Evolutionary conservation across 495 filamentous ascomycete genomes (phyloP).

Genomic region (Eremomyces bilateralis): DNA sequence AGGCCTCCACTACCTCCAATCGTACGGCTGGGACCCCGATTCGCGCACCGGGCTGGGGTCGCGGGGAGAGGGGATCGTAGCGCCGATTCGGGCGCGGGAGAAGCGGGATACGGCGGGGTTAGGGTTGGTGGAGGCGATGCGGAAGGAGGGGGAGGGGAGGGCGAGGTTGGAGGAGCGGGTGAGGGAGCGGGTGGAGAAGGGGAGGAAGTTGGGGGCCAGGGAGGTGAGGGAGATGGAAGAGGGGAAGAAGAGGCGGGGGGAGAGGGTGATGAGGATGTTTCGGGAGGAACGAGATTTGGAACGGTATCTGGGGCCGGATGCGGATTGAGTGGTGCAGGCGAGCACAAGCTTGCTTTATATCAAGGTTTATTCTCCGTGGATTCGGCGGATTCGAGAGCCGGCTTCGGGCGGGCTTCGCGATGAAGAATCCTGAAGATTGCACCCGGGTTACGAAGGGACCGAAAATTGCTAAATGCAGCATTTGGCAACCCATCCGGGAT

Average conservation of each 20-base stretch:
- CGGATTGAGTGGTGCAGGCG: too few relatives aligned
- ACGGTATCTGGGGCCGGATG: constrained; percentile 42
- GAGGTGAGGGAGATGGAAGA: constrained; percentile 36
- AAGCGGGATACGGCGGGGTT: constrained; percentile 61
- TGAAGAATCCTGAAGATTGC: too few relatives aligned
- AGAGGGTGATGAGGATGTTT: constrained; percentile 41
- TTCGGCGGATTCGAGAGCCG: too few relatives aligned
- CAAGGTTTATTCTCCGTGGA: too few relatives aligned
- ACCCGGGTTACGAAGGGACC: too few relatives aligned
- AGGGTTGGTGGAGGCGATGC: constrained; percentile 23
- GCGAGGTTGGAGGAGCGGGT: constrained; percentile 25
- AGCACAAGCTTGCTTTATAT: too few relatives aligned
- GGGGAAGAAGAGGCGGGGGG: constrained; percentile 38
- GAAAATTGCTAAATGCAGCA: too few relatives aligned
- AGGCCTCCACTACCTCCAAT: constrained; percentile 52
- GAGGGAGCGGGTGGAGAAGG: constrained; percentile 25
- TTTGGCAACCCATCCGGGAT: too few relatives aligned
- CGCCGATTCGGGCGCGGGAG: constrained; percentile 47
- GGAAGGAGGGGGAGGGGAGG: constrained; percentile 3
- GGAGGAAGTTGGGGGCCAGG: constrained; percentile 44
- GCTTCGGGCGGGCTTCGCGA: too few relatives aligned
- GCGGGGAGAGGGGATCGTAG: constrained; percentile 46
- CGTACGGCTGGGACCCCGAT: constrained; percentile 80
- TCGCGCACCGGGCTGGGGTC: constrained; percentile 49
- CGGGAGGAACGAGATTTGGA: constrained; percentile 49